Evolutionary conservation across 352 stramenopile genomes (phyloP).

Genomic region (Phytopythium oedochilum): DNA sequence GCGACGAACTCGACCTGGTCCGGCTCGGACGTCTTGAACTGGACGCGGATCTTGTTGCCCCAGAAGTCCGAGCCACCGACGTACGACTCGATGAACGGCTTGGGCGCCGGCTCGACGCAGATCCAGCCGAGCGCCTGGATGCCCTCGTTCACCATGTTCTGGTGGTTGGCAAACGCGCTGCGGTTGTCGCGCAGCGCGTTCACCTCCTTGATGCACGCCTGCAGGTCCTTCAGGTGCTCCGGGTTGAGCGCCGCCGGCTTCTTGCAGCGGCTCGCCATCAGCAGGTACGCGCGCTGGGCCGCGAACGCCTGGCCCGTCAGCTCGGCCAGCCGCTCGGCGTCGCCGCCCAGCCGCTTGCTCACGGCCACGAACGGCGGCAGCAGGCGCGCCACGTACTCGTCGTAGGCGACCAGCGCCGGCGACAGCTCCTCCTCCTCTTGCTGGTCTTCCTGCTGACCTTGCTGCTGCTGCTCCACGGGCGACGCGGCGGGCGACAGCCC

Average conservation of each 20-base stretch:
- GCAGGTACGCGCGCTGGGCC: slow-evolving; percentile 88
- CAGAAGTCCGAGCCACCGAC: slow-evolving; percentile 95
- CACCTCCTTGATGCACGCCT: slow-evolving; percentile 76
- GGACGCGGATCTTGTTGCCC: slow-evolving; percentile 97
- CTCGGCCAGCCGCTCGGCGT: slow-evolving; percentile 72
- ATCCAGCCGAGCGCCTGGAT: slow-evolving; percentile 83
- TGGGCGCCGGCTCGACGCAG: slow-evolving; percentile 81
- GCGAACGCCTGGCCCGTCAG: slow-evolving; percentile 88
- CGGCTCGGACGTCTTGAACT: slow-evolving; percentile 92
- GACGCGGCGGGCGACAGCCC: slow-evolving; percentile 34
- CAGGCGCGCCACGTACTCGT: slow-evolving; percentile 81
- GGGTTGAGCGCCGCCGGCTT: slow-evolving; percentile 79
- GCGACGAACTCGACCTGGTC: slow-evolving; percentile 94
- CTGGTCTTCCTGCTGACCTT: slow-evolving; percentile 1
- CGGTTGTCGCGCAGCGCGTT: slow-evolving; percentile 77
- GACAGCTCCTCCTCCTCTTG: slow-evolving; percentile 31
- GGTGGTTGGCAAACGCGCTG: slow-evolving; percentile 80
- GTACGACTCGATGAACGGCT: slow-evolving; percentile 94
- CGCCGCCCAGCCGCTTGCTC: slow-evolving; percentile 76
- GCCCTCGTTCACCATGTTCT: slow-evolving; percentile 87
- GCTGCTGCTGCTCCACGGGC: slow-evolving; percentile 5
- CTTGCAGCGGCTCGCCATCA: slow-evolving; percentile 92
- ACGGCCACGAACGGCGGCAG: slow-evolving; percentile 82
- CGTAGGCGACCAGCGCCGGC: slow-evolving; percentile 85
- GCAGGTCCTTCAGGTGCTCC: slow-evolving; percentile 68